phyloP scores from a whole-genome alignment of 257 asterid species.

The Nicotiana knightiana region DNA sequence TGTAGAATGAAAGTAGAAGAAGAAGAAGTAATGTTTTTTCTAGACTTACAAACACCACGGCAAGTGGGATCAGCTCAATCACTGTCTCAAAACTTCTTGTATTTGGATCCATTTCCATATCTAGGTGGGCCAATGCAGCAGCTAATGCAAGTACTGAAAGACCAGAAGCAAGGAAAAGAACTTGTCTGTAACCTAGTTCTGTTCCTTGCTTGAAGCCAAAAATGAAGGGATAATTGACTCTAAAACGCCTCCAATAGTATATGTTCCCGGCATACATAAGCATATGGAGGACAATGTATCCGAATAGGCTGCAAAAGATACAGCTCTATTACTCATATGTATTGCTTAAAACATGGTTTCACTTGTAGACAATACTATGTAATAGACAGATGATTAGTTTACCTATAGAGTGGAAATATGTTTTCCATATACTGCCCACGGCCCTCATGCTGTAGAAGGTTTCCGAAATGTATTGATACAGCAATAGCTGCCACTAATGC shows the following conservation, averaged over 20 bases:
- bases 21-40: not conserved
- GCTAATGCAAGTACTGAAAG: conserved; percentile 57
- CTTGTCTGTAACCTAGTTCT: conserved; percentile 62
- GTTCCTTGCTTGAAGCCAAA: conserved; percentile 67
- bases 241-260: conserved; percentile 61
- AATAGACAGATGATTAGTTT: not conserved
- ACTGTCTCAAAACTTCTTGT: conserved; percentile 31
- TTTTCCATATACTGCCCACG: conserved; percentile 50
- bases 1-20: not conserved
- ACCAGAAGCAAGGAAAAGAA: conserved; percentile 71
- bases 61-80: conserved; percentile 68
- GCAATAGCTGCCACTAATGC: conserved; percentile 49
- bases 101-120: conserved; percentile 65
- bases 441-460: conserved; percentile 43
- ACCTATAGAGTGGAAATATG: conserved; percentile 87
- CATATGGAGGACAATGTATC: conserved; percentile 71
- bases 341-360: not conserved
- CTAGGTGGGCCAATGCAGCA: conserved; percentile 61
- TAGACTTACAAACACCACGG: conserved; percentile 46
- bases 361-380: not conserved
- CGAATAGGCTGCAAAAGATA: conserved; percentile 46
- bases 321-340: not conserved
- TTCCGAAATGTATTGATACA: conserved; percentile 36
- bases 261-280: conserved; percentile 52
- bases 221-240: conserved; percentile 75